These are phyloP conservation scores for Nannochloropsis gaditana DNA, from an alignment of 108 stramenopile species.

Conservation along the genomic window DNA sequence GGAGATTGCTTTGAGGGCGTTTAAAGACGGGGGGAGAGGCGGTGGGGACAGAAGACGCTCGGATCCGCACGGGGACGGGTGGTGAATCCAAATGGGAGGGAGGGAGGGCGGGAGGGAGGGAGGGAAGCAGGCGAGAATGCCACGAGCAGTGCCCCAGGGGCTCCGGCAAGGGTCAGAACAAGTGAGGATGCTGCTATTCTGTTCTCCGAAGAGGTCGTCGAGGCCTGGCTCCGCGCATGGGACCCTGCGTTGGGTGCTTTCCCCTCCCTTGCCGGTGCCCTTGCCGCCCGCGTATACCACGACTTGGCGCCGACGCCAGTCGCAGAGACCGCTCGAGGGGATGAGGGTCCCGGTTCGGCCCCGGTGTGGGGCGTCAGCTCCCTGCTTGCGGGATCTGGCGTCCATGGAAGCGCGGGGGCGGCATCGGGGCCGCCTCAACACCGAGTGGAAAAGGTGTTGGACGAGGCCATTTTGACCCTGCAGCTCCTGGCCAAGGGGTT, in stretches of 20 bases:
- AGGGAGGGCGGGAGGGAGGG: too few relatives aligned
- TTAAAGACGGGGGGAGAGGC: too few relatives aligned
- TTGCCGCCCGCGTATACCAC: background rate
- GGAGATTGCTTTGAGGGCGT: too few relatives aligned
- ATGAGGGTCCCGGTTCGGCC: too few relatives aligned
- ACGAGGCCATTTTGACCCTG: background rate
- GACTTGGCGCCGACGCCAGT: background rate
- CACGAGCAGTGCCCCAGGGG: too few relatives aligned
- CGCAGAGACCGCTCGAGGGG: background rate
- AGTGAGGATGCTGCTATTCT: too few relatives aligned
- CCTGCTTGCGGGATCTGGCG: background rate
- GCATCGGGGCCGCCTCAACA: background rate
- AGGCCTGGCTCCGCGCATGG: background rate
- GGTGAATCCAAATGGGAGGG: too few relatives aligned
- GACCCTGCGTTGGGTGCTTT: background rate
- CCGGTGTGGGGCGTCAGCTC: background rate
- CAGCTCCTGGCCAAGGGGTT: constrained; percentile 9
- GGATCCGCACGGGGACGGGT: too few relatives aligned
- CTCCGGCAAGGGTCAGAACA: too few relatives aligned
- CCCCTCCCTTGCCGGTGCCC: background rate
- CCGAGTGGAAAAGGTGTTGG: background rate
- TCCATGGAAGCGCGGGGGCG: background rate
- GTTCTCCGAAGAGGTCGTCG: too few relatives aligned
- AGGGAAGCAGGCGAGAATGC: too few relatives aligned
- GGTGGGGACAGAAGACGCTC: too few relatives aligned